Percentiles rank a stretch among this genome's conserved stretches.
phyloP scores from a whole-genome alignment of 73 alveolate species.

The Paramecium octaurelia region DNA sequence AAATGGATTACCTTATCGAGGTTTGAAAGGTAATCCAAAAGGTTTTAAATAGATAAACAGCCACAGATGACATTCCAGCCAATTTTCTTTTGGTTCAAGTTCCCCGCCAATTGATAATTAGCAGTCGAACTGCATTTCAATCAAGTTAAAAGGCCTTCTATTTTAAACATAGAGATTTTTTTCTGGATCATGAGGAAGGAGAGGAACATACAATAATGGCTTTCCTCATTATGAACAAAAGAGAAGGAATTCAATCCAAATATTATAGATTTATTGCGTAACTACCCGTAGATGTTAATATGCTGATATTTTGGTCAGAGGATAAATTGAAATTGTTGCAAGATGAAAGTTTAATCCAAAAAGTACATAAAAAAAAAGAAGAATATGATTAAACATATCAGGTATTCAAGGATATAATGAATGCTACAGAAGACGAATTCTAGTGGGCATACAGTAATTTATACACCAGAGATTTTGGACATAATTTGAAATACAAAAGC shows the following conservation, averaged over 20 bases:
- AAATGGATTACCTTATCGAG: conserved; percentile 24
- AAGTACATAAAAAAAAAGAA: background rate
- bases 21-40: background rate
- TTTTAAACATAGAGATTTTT: background rate
- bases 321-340: background rate
- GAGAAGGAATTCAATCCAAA: background rate
- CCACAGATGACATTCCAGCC: background rate
- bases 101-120: background rate
- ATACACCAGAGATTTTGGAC: conserved; percentile 9
- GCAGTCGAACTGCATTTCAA: background rate
- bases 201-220: background rate
- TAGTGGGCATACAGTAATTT: background rate
- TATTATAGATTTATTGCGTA: background rate
- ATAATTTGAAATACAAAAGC: background rate
- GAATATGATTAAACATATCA: background rate
- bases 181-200: background rate
- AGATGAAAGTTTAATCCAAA: background rate
- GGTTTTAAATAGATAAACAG: background rate
- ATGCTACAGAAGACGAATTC: background rate
- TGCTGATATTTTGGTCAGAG: background rate
- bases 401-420: background rate
- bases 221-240: background rate
- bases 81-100: background rate
- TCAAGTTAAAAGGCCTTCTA: background rate
- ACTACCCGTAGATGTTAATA: background rate